Conservation (phyloP, 805 yeast species). For the Priceomyces melissophilus region DNA sequence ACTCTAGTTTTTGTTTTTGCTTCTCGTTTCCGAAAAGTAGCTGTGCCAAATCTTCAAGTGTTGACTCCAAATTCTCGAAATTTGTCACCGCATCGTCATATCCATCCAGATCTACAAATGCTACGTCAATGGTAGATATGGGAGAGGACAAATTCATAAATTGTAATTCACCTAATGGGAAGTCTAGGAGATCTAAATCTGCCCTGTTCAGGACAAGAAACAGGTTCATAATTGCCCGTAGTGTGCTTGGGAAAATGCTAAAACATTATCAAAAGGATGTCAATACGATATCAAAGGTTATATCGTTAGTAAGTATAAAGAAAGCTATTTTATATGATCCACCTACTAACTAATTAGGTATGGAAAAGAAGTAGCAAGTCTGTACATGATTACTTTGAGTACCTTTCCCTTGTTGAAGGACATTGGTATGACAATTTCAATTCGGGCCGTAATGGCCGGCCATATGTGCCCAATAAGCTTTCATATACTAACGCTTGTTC, state of each 20-base stretch:
- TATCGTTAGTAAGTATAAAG: constrained; percentile 10
- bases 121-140: constrained; percentile 1
- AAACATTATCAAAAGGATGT: constrained; percentile 5
- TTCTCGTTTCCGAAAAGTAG: no score
- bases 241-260: constrained; percentile 12
- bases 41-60: no score
- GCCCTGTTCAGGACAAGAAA: constrained; percentile 13
- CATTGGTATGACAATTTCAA: constrained; percentile 7
- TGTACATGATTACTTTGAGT: constrained; percentile 14
- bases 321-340: no score
- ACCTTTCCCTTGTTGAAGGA: constrained; percentile 11
- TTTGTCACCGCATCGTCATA: constrained; percentile 6
- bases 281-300: constrained; percentile 9
- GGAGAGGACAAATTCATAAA: constrained; percentile 6
- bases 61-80: constrained; percentile 1
- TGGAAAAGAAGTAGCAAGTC: constrained; percentile 13
- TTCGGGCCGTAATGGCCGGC: constrained; percentile 1
- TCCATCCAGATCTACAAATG: constrained; percentile 7
- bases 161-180: constrained; percentile 3
- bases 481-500: constrained; percentile 3
- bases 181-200: constrained; percentile 1
- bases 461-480: not conserved
- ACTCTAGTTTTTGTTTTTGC: no score
- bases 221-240: constrained; percentile 19
- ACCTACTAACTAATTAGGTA: constrained; percentile 8